phyloP scores from a whole-genome alignment of 805 yeast species.

The Yamadazyma takamatsuzukensis region DNA sequence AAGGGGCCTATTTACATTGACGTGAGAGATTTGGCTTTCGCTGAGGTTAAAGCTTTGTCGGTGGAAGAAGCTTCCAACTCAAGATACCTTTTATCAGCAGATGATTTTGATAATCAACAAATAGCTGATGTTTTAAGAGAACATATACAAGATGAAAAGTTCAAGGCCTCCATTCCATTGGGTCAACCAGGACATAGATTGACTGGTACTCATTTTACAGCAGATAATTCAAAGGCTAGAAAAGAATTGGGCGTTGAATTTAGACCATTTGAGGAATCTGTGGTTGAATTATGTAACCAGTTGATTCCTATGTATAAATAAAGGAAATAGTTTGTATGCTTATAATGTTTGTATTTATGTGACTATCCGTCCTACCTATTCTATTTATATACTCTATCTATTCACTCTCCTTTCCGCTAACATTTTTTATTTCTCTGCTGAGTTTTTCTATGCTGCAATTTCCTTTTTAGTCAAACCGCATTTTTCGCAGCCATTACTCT shows the following conservation, averaged over 20 bases:
- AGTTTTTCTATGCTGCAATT: no score
- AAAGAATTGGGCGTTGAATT: slow-evolving; percentile 33
- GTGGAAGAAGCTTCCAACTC: slow-evolving; percentile 16
- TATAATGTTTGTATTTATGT: no score
- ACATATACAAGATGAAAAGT: slow-evolving; percentile 5
- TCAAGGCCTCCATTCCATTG: slow-evolving; percentile 5
- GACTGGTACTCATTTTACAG: slow-evolving; percentile 24
- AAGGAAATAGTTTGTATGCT: no score
- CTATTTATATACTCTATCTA: no score
- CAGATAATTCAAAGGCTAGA: slow-evolving; percentile 20
- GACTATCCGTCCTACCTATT: no score
- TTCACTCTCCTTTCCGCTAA: no score
- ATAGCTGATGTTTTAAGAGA: slow-evolving; percentile 18
- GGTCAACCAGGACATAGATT: slow-evolving; percentile 28
- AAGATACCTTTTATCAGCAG: slow-evolving; percentile 23
- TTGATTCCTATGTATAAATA: no score
- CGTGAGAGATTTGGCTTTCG: slow-evolving; percentile 60
- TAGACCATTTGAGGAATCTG: slow-evolving; percentile 31
- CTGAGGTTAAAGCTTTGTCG: slow-evolving; percentile 50
- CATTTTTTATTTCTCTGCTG: no score
- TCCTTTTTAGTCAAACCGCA: no score
- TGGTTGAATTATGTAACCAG: slow-evolving; percentile 39
- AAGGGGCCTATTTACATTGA: slow-evolving; percentile 35
- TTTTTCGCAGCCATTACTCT: no score
- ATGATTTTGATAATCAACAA: slow-evolving; percentile 25